Percentiles rank a stretch among this genome's conserved stretches.
Conservation (phyloP, 306 rosid genomes). For the Spatholobus suberectus region DNA sequence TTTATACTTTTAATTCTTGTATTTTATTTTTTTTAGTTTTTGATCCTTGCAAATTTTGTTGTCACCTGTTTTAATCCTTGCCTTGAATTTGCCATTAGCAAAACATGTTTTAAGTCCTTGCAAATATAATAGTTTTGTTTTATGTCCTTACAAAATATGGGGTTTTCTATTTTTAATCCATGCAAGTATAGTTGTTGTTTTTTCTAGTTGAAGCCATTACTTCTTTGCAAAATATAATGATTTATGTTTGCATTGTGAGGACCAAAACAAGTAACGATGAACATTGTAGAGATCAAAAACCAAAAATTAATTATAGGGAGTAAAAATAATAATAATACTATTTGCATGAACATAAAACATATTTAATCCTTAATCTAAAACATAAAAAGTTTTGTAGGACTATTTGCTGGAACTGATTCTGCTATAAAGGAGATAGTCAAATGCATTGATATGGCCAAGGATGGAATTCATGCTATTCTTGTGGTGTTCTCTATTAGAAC, state of each 20-base stretch:
- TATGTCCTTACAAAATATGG: background rate
- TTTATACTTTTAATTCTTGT: background rate
- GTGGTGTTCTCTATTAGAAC: slow-evolving; percentile 5
- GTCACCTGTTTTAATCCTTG: background rate
- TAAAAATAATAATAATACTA: background rate
- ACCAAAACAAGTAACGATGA: background rate
- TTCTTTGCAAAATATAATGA: too few species aligned
- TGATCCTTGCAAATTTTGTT: background rate
- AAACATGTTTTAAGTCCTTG: too few species aligned
- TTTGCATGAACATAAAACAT: background rate
- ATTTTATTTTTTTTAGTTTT: background rate
- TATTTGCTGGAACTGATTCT: background rate
- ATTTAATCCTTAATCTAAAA: background rate
- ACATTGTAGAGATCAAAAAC: background rate
- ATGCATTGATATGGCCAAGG: background rate
- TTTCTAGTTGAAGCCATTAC: too few species aligned
- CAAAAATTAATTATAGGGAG: background rate
- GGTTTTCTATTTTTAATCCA: too few species aligned
- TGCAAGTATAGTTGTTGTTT: too few species aligned
- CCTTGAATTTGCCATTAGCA: background rate
- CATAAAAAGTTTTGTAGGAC: too few species aligned
- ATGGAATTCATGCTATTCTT: background rate
- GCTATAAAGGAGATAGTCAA: background rate
- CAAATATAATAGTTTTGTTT: too few species aligned
- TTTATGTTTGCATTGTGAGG: too few species aligned